Base-by-base conservation (phyloP, 495 filamentous ascomycete species). In the Penicillium goetzii region DNA sequence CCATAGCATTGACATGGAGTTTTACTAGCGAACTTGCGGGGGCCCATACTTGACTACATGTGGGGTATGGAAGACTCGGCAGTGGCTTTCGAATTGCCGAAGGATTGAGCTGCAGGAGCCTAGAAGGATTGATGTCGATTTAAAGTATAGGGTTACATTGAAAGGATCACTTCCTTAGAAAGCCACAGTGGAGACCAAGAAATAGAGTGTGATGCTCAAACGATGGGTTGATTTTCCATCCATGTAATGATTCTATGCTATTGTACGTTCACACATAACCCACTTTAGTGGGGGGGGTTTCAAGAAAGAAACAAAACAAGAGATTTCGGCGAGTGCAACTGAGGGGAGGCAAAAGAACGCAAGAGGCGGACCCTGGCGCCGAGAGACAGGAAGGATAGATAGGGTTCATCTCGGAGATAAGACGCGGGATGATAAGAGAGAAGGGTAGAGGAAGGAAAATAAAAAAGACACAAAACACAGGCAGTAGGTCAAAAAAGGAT, bases 181-280 rank as follows among this genome's bases (percentile, higher is more conserved):
- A 51, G 47, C 15, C 47, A 51, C 26, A 28, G 15, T 30, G 73
- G 32, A 30, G 52, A 55, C 52, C 28, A 36, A 10, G 52, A 36
- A 12, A 12, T 36, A 21, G 1, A 52, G 38, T 53, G 49, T 59
- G 52, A 34, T 67, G 61, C 38, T 67, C 52, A 63, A 71, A 72
- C 66, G 68, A 73, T 71, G 68, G 71, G 59, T 32, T 59, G 64
- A 56, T 68, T 66, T 67, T 64, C 69, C 71, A 73, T 71, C 69
- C 71, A 64, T 67, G 62, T 69, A 59, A 63, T 67, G 50, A 64
- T 72, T 73, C 71, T 73, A 73, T 73, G 71, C 71, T 73, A 73
- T 69, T 71, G 71, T 73, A 73, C 71, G 71, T 73, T 73, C 49
- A 65, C 71, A 73, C 71, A 71, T 73, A 69, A 69, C 66, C 70